Conservation (phyloP, 2,329 filamentous ascomycete genomes). For the Neofusicoccum laricinum region DNA sequence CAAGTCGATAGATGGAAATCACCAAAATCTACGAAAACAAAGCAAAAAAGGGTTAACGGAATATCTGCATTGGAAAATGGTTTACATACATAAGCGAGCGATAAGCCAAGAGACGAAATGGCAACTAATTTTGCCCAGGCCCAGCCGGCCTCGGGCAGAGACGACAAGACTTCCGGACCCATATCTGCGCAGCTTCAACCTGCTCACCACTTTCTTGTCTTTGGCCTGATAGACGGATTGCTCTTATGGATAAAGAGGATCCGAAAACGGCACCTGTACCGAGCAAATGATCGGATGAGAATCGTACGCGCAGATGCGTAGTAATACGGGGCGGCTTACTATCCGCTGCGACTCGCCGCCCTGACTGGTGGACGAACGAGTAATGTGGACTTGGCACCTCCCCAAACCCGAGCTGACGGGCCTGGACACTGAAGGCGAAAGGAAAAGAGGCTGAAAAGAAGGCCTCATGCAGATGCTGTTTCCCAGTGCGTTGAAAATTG, state of each 20-base stretch:
- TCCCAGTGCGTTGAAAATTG: too few species aligned
- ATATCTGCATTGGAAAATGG: neutral
- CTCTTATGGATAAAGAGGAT: neutral
- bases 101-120: neutral
- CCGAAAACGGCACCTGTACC: neutral
- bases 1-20: constrained; percentile 35
- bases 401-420: neutral
- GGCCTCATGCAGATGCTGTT: too few species aligned
- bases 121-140: neutral
- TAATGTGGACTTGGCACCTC: neutral
- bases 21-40: constrained; percentile 18
- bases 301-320: neutral
- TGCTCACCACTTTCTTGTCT: neutral
- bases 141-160: neutral
- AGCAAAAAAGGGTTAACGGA: neutral
- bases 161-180: neutral
- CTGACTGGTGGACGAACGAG: neutral
- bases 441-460: too few species aligned
- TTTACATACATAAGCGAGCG: neutral
- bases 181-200: neutral
- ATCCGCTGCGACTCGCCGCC: neutral
- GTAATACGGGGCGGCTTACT: neutral
- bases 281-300: neutral
- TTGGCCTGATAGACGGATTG: neutral
- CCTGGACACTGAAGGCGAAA: neutral